These are phyloP conservation scores for Neonectria faginata DNA, from an alignment of 2,329 filamentous ascomycete genomes.

Conservation along the genomic window DNA sequence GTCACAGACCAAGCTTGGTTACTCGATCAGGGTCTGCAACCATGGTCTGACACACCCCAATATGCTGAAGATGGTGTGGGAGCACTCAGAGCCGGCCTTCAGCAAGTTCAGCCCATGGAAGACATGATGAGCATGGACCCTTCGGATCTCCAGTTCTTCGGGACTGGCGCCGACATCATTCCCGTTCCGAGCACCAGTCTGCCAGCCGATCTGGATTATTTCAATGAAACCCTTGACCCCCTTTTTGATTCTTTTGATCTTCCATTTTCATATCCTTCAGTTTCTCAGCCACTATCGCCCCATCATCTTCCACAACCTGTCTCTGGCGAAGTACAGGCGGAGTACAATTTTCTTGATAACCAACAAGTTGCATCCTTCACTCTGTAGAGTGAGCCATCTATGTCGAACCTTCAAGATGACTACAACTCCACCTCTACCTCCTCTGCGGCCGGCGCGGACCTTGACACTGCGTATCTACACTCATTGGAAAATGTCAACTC, in stretches of 20 bases:
- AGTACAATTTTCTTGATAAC: conserved; percentile 11
- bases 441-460: not conserved
- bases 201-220: not conserved
- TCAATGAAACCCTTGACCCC: not conserved
- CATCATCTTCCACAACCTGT: not conserved
- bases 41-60: not conserved
- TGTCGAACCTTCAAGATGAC: conserved; percentile 12
- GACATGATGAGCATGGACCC: not conserved
- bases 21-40: not conserved
- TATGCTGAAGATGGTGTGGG: not conserved
- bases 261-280: not conserved
- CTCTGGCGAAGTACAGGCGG: conserved; percentile 2
- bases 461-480: conserved; percentile 4
- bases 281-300: not conserved
- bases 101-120: not conserved
- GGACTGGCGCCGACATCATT: not conserved
- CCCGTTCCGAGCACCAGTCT: not conserved
- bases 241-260: conserved; percentile 8
- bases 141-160: not conserved
- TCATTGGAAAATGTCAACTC: conserved; percentile 9
- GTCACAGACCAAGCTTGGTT: conserved; percentile 5
- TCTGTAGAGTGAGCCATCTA: conserved; percentile 36
- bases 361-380: conserved; percentile 8
- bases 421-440: conserved; percentile 1
- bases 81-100: not conserved